phyloP scores from a whole-genome alignment of 2,329 filamentous ascomycete species.

The Colletotrichum sp. region DNA sequence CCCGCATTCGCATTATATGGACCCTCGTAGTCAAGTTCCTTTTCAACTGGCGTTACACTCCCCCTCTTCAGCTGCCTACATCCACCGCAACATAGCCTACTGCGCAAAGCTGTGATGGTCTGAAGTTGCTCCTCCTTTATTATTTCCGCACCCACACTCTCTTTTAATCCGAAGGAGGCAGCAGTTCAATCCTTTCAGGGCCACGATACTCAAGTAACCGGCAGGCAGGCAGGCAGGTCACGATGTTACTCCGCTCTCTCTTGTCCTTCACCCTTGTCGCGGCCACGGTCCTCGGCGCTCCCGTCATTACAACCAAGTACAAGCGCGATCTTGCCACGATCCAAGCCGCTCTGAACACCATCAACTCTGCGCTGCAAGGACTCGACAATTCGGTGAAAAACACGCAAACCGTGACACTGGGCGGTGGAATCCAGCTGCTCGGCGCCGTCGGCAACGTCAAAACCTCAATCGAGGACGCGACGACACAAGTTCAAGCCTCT shows the following conservation, averaged over 20 bases:
- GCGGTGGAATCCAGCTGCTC: not conserved
- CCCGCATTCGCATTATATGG: not conserved
- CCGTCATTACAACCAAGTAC: not conserved
- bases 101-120: not conserved
- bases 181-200: not conserved
- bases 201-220: not conserved
- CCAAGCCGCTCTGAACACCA: conserved; percentile 9
- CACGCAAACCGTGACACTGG: not conserved
- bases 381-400: conserved; percentile 13
- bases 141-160: not conserved
- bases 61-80: not conserved
- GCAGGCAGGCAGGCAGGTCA: not conserved
- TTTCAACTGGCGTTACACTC: not conserved
- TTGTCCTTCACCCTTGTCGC: not conserved
- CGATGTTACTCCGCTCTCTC: conserved; percentile 9
- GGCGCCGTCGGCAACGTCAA: not conserved
- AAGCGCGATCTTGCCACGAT: conserved; percentile 3
- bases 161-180: not conserved
- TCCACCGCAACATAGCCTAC: not conserved
- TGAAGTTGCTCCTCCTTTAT: conserved; percentile 5
- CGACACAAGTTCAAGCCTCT: conserved; percentile 1
- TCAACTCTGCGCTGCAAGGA: conserved; percentile 7
- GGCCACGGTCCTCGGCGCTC: not conserved
- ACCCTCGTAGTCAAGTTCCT: not conserved
- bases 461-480: conserved; percentile 1